phyloP scores from a whole-genome alignment of 176 grass and related monocot species.

The Triticum dicoccoides region DNA sequence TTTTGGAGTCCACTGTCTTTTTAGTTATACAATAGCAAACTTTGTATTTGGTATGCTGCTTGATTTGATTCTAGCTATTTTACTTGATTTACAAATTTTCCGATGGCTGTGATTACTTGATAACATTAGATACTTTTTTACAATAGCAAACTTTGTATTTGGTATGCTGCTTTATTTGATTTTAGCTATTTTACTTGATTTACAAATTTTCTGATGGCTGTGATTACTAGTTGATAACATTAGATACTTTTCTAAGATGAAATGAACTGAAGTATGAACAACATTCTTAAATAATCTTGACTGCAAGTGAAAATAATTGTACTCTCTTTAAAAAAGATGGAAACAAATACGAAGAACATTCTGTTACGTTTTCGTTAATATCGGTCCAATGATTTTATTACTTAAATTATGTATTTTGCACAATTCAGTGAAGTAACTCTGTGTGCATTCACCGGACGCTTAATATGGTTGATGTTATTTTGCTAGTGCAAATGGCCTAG shows the following conservation, averaged over 20 bases:
- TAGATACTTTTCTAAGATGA: neutral
- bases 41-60: neutral
- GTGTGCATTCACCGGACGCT: neutral
- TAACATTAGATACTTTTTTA: neutral
- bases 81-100: neutral
- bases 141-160: neutral
- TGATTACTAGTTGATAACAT: neutral
- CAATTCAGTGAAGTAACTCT: neutral
- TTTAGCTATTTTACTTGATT: neutral
- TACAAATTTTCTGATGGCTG: neutral
- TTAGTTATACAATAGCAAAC: neutral
- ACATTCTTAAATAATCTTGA: neutral
- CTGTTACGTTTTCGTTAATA: neutral
- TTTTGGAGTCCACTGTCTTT: neutral
- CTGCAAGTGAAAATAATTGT: neutral
- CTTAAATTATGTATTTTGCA: no score
- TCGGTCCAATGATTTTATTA: neutral
- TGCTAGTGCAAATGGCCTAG: neutral
- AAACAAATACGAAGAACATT: neutral
- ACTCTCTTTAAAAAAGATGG: neutral
- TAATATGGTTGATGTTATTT: neutral
- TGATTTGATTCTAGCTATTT: neutral
- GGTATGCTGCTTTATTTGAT: neutral
- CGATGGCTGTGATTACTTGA: neutral
- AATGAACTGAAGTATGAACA: neutral